A percentile compares a stretch with the other conserved stretches of the same genome.
phyloP scores from a whole-genome alignment of 2,329 filamentous ascomycete genomes.

The Hypomyces rosellus region DNA sequence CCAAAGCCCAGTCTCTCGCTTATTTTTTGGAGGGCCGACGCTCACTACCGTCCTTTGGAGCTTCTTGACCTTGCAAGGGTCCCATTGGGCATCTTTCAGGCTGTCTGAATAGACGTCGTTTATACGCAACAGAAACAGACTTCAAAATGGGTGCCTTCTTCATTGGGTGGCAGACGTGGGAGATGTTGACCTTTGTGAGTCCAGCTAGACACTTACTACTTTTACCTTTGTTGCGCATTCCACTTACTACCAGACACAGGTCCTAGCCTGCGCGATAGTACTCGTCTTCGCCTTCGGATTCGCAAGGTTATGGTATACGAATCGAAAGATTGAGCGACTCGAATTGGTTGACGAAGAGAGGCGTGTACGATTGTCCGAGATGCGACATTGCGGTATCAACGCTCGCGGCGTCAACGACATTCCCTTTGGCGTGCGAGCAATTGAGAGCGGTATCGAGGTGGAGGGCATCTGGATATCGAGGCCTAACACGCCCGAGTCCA shows the following conservation, averaged over 20 bases:
- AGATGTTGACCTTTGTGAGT: slow-evolving; percentile 85
- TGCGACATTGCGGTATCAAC: slow-evolving; percentile 48
- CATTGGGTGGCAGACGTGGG: slow-evolving; percentile 70
- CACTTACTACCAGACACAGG: slow-evolving; percentile 37
- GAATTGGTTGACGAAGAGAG: slow-evolving; percentile 62
- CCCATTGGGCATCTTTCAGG: too few species aligned
- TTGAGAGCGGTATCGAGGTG: slow-evolving; percentile 75
- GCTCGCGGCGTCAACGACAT: slow-evolving; percentile 48
- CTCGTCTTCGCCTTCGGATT: slow-evolving; percentile 63
- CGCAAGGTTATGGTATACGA: slow-evolving; percentile 59
- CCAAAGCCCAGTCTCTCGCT: neutral
- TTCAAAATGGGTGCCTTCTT: slow-evolving; percentile 48
- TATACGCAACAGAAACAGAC: neutral
- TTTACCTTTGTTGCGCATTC: neutral
- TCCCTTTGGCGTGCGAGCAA: slow-evolving; percentile 79
- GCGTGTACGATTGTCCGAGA: slow-evolving; percentile 44
- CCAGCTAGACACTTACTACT: neutral
- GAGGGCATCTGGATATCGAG: slow-evolving; percentile 76
- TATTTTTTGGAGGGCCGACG: too few species aligned
- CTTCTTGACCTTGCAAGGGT: too few species aligned
- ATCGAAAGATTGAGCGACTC: slow-evolving; percentile 49
- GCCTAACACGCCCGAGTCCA: slow-evolving; percentile 34
- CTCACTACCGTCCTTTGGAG: too few species aligned
- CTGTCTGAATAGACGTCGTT: too few species aligned
- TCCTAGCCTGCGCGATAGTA: slow-evolving; percentile 65